A percentile compares a stretch with the other conserved stretches of the same genome.
phyloP scores from a whole-genome alignment of 202 grass and related monocot species.

The Saccharum hybrid region DNA sequence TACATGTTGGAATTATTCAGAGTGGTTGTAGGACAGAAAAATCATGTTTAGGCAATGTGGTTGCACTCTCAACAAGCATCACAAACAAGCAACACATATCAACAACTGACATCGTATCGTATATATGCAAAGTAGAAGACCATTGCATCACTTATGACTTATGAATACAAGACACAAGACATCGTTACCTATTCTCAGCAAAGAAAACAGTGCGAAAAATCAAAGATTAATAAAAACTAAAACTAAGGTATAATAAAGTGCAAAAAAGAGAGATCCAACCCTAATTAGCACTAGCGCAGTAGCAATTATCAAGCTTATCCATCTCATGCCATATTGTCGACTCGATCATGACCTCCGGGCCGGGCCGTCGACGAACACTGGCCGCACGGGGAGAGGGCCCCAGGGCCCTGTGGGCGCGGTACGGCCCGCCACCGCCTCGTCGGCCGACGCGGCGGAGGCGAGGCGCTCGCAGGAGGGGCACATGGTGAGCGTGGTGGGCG shows the following conservation, averaged over 20 bases:
- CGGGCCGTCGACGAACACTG: constrained; percentile 51
- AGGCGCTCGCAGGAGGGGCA: constrained; percentile 88
- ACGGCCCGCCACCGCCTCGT: neutral
- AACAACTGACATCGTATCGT: neutral
- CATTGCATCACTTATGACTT: constrained; percentile 33
- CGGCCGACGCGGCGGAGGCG: constrained; percentile 24
- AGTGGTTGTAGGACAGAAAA: neutral
- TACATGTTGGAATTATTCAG: neutral
- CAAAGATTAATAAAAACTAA: constrained; percentile 11
- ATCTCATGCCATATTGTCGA: neutral
- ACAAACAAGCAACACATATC: neutral
- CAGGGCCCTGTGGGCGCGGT: constrained; percentile 43
- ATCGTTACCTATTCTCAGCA: neutral
- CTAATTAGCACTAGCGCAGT: constrained; percentile 23
- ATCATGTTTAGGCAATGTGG: neutral
- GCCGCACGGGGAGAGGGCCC: constrained; percentile 50
- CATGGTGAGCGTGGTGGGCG: constrained; percentile 92
- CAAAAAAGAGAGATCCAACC: neutral
- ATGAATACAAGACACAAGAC: constrained; percentile 18
- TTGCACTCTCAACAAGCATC: neutral
- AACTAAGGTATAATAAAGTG: neutral
- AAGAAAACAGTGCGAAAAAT: constrained; percentile 13
- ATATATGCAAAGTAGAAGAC: neutral
- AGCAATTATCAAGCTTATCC: neutral
- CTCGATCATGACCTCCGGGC: constrained; percentile 50